phyloP scores from a whole-genome alignment of 73 alveolate species.

The Paramecium sexaurelia region DNA sequence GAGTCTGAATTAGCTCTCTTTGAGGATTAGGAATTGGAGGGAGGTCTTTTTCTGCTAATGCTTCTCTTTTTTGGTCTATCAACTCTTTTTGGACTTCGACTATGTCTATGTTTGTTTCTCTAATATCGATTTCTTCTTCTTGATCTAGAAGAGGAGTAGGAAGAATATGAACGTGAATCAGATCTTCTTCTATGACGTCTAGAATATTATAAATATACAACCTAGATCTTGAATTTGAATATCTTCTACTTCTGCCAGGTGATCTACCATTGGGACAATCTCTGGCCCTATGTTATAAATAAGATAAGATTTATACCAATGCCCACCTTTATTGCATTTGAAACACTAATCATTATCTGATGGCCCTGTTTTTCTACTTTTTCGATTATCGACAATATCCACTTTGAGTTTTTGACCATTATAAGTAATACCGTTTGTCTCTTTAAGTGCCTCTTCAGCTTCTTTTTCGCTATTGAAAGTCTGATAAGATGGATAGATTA shows the following conservation, averaged over 20 bases:
- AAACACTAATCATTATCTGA: conserved; percentile 17
- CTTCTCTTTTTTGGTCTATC: background rate
- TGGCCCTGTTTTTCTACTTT: conserved; percentile 22
- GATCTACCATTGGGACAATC: conserved; percentile 39
- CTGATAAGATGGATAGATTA: background rate
- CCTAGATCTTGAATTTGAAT: conserved; percentile 44
- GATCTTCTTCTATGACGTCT: conserved; percentile 37
- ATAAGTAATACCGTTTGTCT: background rate
- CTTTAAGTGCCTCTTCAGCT: conserved; percentile 6
- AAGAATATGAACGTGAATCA: background rate
- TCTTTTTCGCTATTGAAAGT: conserved; percentile 13
- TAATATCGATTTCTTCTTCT: background rate
- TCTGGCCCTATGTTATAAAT: background rate
- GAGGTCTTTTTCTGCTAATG: background rate
- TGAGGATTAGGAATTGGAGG: background rate
- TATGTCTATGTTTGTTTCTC: background rate
- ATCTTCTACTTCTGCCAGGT: conserved; percentile 24
- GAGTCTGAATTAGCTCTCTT: background rate
- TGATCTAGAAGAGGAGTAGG: conserved; percentile 17
- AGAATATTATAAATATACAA: background rate
- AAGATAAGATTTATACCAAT: background rate
- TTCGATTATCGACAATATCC: conserved; percentile 36
- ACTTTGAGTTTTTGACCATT: conserved; percentile 37
- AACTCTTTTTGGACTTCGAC: background rate
- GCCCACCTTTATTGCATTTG: conserved; percentile 40